Evolutionary conservation across 106 monocot genomes (phyloP), one percentile per base, ranked within the genome.

Genomic region (Allium sativum): DNA sequence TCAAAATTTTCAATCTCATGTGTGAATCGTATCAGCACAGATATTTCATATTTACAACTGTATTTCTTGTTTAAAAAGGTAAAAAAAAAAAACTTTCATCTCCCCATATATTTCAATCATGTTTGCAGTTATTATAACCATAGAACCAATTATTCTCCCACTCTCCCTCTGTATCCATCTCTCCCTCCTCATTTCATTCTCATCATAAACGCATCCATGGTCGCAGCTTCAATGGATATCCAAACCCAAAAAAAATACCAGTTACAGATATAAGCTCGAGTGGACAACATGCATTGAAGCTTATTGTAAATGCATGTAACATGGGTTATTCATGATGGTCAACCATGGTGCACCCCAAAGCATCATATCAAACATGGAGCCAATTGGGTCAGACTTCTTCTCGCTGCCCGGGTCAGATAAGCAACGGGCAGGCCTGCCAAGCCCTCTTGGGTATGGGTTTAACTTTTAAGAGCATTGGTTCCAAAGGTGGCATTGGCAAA

Each of bases 241-340:
- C 61, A 43, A 10, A 45, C 42, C 46, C 42, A 46, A 16, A 44
- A 44, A 58, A n/a, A 6, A 18, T 79, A 46, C 76, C 74, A 12
- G 67, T 71, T n/a, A 64, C 82, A 9, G 79, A 87, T 69, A 47
- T 82, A 15, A 60, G 70, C 8, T 20, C 19, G 18, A 14, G 15
- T 31, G 62, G 75, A 17, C 55, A 31, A 7, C 53, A 40, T 4
- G 71, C 64, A n/a, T 21, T 59, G 11, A 12, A 70, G 42, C 60
- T 70, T 48, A 58, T 85, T 4, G 73, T 72, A 18, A 58, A 45
- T 9, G 90, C 82, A 14, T 82, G 82, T 53, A 70, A 40, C 42
- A 72, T 10, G 90, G 90, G 0, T 90, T 85, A 77, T 82, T 90
- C 74, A 85, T 77, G 79, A 73, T 85, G 42, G 62, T 79, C 54